phyloP scores from a whole-genome alignment of 2,329 filamentous ascomycete species.

The Fusarium decemcellulare region DNA sequence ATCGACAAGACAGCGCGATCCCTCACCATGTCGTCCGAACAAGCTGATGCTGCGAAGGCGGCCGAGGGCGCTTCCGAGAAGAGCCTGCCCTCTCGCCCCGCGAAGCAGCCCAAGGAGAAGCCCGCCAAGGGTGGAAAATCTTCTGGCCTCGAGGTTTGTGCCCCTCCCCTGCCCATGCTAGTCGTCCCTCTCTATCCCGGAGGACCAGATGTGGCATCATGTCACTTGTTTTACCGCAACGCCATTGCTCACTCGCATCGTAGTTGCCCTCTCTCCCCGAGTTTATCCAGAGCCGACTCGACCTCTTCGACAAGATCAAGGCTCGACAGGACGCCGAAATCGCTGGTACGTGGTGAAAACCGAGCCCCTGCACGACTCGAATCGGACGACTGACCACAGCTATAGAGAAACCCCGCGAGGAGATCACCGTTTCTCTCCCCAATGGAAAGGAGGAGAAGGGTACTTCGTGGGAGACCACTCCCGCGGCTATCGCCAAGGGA shows the following conservation, averaged over 20 bases:
- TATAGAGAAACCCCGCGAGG: slow-evolving; percentile 76
- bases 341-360: slow-evolving; percentile 52
- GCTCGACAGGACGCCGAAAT: slow-evolving; percentile 85
- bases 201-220: slow-evolving; percentile 13
- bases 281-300: slow-evolving; percentile 87
- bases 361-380: slow-evolving; percentile 5
- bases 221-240: background rate
- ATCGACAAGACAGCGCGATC: slow-evolving; percentile 35
- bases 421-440: slow-evolving; percentile 80
- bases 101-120: slow-evolving; percentile 56
- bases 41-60: slow-evolving; percentile 53
- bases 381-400: slow-evolving; percentile 48
- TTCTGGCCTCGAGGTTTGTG: slow-evolving; percentile 65
- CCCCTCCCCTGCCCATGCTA: slow-evolving; percentile 15
- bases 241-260: slow-evolving; percentile 37
- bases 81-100: slow-evolving; percentile 53
- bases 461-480: slow-evolving; percentile 93
- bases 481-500: slow-evolving; percentile 80
- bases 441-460: slow-evolving; percentile 80
- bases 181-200: background rate
- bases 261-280: slow-evolving; percentile 70
- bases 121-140: slow-evolving; percentile 71
- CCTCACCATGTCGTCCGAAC: slow-evolving; percentile 56
- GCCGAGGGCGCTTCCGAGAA: slow-evolving; percentile 52
- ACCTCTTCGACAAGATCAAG: slow-evolving; percentile 91